Evolutionary conservation across 2,329 filamentous ascomycete species (phyloP).

Genomic region (Trichoderma pleuroti): DNA sequence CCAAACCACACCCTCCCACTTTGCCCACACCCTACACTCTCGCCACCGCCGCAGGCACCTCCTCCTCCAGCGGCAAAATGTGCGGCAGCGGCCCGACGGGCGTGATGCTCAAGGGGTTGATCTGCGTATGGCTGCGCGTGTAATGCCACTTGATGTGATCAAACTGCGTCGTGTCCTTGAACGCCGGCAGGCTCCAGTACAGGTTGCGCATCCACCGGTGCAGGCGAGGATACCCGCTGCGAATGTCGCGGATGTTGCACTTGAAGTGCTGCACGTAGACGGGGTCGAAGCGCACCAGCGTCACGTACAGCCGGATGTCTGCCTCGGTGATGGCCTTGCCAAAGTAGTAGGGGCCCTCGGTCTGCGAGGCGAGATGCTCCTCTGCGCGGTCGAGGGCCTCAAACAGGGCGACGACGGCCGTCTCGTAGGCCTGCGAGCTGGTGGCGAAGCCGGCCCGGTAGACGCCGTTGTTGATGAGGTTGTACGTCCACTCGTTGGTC

Average conservation of each 20-base stretch:
- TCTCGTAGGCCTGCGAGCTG: conserved; percentile 74
- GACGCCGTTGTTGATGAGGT: conserved; percentile 67
- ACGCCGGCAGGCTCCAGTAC: conserved; percentile 80
- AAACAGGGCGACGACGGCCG: conserved; percentile 68
- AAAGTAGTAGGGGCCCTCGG: conserved; percentile 66
- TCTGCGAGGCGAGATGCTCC: conserved; percentile 53
- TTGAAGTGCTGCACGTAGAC: conserved; percentile 88
- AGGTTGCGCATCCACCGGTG: conserved; percentile 78
- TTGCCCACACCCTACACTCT: neutral
- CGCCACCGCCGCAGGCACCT: conserved; percentile 59
- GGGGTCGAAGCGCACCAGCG: conserved; percentile 69
- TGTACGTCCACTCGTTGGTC: conserved; percentile 77
- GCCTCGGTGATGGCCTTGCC: conserved; percentile 74
- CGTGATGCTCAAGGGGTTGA: conserved; percentile 70
- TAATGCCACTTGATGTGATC: conserved; percentile 88
- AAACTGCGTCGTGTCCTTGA: conserved; percentile 80
- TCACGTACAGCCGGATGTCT: conserved; percentile 71
- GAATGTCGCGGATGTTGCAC: conserved; percentile 81
- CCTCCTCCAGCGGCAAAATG: conserved; percentile 72
- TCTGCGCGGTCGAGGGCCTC: conserved; percentile 73
- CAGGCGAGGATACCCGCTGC: conserved; percentile 75
- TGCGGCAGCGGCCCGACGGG: conserved; percentile 81
- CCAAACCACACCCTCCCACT: neutral
- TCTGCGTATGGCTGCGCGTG: conserved; percentile 59
- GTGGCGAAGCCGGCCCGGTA: conserved; percentile 81